A percentile compares a stretch with the other conserved stretches of the same genome.
phyloP scores from a whole-genome alignment of 2,329 filamentous ascomycete species.

The Aureobasidium melanogenum region DNA sequence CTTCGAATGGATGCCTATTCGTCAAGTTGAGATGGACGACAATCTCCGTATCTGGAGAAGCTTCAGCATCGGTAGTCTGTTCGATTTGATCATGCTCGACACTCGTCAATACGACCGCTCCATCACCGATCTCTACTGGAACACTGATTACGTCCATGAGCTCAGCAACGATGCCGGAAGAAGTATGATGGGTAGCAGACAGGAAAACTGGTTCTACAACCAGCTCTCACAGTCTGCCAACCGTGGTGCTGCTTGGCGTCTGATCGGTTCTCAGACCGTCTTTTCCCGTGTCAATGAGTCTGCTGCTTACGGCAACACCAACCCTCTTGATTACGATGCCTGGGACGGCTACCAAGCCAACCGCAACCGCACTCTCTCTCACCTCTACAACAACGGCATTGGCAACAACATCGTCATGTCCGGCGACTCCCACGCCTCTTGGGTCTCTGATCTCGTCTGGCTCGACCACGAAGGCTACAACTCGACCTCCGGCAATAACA shows the following conservation, averaged over 20 bases:
- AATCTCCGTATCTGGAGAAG: slow-evolving; percentile 59
- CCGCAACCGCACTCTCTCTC: slow-evolving; percentile 59
- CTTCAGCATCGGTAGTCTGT: slow-evolving; percentile 55
- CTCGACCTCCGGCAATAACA: slow-evolving; percentile 29
- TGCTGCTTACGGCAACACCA: slow-evolving; percentile 33
- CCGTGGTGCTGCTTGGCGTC: slow-evolving; percentile 60
- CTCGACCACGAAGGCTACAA: slow-evolving; percentile 26
- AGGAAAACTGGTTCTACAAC: slow-evolving; percentile 68
- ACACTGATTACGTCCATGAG: slow-evolving; percentile 49
- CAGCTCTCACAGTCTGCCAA: slow-evolving; percentile 35
- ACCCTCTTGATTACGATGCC: slow-evolving; percentile 46
- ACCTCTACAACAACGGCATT: slow-evolving; percentile 59
- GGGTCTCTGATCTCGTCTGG: slow-evolving; percentile 41
- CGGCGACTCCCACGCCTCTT: slow-evolving; percentile 61
- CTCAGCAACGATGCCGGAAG: slow-evolving; percentile 61
- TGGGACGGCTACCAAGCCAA: slow-evolving; percentile 63
- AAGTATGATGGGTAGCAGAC: slow-evolving; percentile 60
- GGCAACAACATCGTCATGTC: slow-evolving; percentile 65
- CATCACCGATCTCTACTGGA: slow-evolving; percentile 52
- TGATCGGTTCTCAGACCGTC: slow-evolving; percentile 63
- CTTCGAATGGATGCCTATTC: slow-evolving; percentile 56
- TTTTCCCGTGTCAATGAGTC: slow-evolving; percentile 52
- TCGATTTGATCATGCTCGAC: slow-evolving; percentile 61
- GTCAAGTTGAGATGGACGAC: slow-evolving; percentile 60
- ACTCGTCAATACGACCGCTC: slow-evolving; percentile 60